Percentiles rank a stretch among this genome's conserved stretches.
Conservation (phyloP, 768 basidiomycete genomes). For the Albatrellus ellisii region DNA sequence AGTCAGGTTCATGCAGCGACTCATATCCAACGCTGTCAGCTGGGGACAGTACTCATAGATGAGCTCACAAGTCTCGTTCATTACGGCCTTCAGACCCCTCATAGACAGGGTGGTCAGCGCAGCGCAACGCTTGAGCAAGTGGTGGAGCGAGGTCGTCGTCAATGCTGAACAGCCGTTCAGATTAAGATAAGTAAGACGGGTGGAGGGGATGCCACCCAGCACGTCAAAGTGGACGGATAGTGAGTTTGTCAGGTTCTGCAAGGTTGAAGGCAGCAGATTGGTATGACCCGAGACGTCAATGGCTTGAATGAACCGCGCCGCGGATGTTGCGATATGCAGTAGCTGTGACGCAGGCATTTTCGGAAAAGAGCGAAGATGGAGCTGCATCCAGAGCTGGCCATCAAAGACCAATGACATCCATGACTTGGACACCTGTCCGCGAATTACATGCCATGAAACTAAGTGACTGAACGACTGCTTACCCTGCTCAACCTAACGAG, state of each 20-base stretch:
- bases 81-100: conserved; percentile 56
- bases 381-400: conserved; percentile 71
- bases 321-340: conserved; percentile 34
- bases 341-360: conserved; percentile 37
- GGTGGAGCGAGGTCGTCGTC: conserved; percentile 53
- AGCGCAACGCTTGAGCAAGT: conserved; percentile 55
- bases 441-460: conserved; percentile 2
- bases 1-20: conserved; percentile 56
- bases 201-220: conserved; percentile 29
- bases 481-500: conserved; percentile 73
- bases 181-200: conserved; percentile 59
- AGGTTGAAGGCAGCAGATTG: conserved; percentile 31
- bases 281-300: conserved; percentile 55
- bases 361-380: conserved; percentile 54
- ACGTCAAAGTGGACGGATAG: conserved; percentile 32
- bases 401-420: conserved; percentile 74
- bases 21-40: conserved; percentile 52
- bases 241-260: conserved; percentile 39
- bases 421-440: conserved; percentile 51
- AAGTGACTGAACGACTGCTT: conserved; percentile 19
- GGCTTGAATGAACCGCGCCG: conserved; percentile 50
- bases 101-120: conserved; percentile 43
- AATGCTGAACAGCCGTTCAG: conserved; percentile 60
- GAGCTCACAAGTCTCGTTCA: conserved; percentile 60
- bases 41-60: conserved; percentile 44